Percentiles rank a stretch among this genome's conserved stretches.
Evolutionary conservation across 108 stramenopile genomes (phyloP).

Genomic region (Thalassiosira profunda): DNA sequence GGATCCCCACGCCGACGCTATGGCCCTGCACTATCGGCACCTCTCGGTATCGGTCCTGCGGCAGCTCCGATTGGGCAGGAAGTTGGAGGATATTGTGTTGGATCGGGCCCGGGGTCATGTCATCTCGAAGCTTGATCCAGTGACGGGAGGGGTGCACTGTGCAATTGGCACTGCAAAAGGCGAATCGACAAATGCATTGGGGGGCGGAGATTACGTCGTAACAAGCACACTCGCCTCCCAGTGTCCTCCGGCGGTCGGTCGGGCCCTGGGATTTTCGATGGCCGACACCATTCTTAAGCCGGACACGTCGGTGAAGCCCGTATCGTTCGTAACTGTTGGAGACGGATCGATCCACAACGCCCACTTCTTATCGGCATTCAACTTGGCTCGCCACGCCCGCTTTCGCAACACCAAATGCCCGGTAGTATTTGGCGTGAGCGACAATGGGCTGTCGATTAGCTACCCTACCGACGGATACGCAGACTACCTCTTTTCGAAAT

Average conservation of each 20-base stretch:
- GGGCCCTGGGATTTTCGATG: slow-evolving; percentile 82
- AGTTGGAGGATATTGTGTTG: slow-evolving; percentile 66
- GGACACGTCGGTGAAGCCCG: slow-evolving; percentile 28
- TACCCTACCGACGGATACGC: slow-evolving; percentile 70
- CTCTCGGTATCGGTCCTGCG: slow-evolving; percentile 64
- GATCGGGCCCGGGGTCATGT: slow-evolving; percentile 82
- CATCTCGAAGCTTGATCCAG: slow-evolving; percentile 78
- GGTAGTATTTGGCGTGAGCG: slow-evolving; percentile 80
- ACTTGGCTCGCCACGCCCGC: slow-evolving; percentile 77
- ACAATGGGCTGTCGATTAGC: slow-evolving; percentile 84
- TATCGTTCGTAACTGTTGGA: slow-evolving; percentile 82
- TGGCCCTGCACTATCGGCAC: slow-evolving; percentile 90
- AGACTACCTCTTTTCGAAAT: slow-evolving; percentile 48
- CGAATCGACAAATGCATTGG: slow-evolving; percentile 19
- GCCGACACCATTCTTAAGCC: slow-evolving; percentile 18
- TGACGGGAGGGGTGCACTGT: slow-evolving; percentile 88
- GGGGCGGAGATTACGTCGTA: slow-evolving; percentile 69
- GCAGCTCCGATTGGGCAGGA: slow-evolving; percentile 46
- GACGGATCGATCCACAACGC: slow-evolving; percentile 91
- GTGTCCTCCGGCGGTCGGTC: slow-evolving; percentile 85
- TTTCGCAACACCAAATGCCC: slow-evolving; percentile 76
- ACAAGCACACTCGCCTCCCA: slow-evolving; percentile 88
- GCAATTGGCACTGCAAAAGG: slow-evolving; percentile 63
- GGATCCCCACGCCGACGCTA: slow-evolving; percentile 50
- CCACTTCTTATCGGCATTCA: slow-evolving; percentile 77